These are phyloP conservation scores for Fusarium acutatum DNA, from an alignment of 2,329 filamentous ascomycete genomes.

Conservation along the genomic window DNA sequence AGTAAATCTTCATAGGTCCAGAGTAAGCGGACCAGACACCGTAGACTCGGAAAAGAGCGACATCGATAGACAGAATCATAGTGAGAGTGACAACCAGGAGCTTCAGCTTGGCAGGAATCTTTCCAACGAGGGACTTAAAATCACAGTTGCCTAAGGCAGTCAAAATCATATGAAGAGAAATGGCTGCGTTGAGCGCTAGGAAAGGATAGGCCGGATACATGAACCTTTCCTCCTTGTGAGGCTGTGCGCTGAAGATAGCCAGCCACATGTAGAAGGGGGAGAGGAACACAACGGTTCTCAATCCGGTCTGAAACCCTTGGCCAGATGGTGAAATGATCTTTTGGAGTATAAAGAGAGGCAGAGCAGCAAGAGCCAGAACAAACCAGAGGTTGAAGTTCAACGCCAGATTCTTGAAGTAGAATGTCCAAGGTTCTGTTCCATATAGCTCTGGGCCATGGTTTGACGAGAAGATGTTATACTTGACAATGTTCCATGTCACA, in stretches of 20 bases:
- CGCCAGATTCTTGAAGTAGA: slow-evolving; percentile 89
- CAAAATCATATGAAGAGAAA: slow-evolving; percentile 83
- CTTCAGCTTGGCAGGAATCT: slow-evolving; percentile 79
- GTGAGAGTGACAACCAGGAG: slow-evolving; percentile 67
- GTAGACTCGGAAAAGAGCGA: slow-evolving; percentile 76
- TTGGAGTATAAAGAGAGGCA: slow-evolving; percentile 80
- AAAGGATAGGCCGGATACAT: slow-evolving; percentile 98
- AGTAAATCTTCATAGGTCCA: slow-evolving; percentile 78
- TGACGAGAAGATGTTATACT: slow-evolving; percentile 92
- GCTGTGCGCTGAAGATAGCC: slow-evolving; percentile 86
- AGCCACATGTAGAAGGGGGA: slow-evolving; percentile 95
- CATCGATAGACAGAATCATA: slow-evolving; percentile 69
- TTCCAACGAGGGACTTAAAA: slow-evolving; percentile 71
- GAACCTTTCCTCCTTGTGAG: slow-evolving; percentile 97
- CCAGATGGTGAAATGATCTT: slow-evolving; percentile 69
- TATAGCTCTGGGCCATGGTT: slow-evolving; percentile 89
- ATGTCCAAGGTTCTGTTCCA: slow-evolving; percentile 95
- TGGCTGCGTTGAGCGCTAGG: slow-evolving; percentile 85
- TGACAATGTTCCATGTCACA: slow-evolving; percentile 91
- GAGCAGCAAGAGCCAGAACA: slow-evolving; percentile 75
- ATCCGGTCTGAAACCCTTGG: slow-evolving; percentile 71
- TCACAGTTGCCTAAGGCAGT: slow-evolving; percentile 76
- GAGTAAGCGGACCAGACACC: slow-evolving; percentile 84
- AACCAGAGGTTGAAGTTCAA: slow-evolving; percentile 99
- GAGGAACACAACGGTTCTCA: slow-evolving; percentile 81